phyloP scores from a whole-genome alignment of 2,329 filamentous ascomycete genomes.

The Remersonia thermophila region DNA sequence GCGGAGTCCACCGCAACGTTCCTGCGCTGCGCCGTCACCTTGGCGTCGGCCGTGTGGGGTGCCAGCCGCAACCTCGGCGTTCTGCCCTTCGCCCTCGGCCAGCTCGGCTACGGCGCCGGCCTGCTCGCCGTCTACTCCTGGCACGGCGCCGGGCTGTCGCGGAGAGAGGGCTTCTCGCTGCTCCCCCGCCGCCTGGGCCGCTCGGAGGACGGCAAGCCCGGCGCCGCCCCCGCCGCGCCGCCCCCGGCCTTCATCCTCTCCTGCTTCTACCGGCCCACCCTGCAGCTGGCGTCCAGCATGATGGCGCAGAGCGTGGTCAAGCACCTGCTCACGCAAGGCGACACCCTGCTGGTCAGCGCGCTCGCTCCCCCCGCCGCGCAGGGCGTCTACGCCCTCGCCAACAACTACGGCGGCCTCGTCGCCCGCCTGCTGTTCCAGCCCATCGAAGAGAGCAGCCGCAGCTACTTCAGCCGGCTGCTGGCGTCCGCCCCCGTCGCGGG shows the following conservation, averaged over 20 bases:
- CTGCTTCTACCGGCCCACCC: constrained; percentile 57
- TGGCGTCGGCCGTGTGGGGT: constrained; percentile 55
- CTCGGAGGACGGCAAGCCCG: neutral
- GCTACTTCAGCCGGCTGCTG: constrained; percentile 75
- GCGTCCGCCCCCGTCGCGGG: constrained; percentile 5
- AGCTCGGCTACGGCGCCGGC: constrained; percentile 60
- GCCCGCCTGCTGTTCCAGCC: constrained; percentile 88
- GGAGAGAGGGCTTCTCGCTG: constrained; percentile 54
- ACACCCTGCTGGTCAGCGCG: constrained; percentile 73
- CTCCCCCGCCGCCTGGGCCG: constrained; percentile 32
- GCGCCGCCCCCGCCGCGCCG: neutral
- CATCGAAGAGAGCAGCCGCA: constrained; percentile 84
- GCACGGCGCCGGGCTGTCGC: constrained; percentile 46
- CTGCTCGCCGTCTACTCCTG: constrained; percentile 59
- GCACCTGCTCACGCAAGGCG: constrained; percentile 86
- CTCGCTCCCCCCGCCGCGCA: constrained; percentile 70
- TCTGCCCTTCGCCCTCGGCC: constrained; percentile 79
- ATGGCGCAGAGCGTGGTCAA: constrained; percentile 84
- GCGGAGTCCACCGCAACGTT: constrained; percentile 79
- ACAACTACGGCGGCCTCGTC: constrained; percentile 84
- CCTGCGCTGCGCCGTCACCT: constrained; percentile 62
- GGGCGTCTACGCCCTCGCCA: constrained; percentile 83
- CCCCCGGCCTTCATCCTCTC: constrained; percentile 35
- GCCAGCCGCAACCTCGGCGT: constrained; percentile 53
- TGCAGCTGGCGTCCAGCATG: constrained; percentile 66